Evolutionary conservation across 2,329 filamentous ascomycete genomes (phyloP), one percentile per base, ranked within the genome.

Genomic region (Fusarium brevicatenulatum): DNA sequence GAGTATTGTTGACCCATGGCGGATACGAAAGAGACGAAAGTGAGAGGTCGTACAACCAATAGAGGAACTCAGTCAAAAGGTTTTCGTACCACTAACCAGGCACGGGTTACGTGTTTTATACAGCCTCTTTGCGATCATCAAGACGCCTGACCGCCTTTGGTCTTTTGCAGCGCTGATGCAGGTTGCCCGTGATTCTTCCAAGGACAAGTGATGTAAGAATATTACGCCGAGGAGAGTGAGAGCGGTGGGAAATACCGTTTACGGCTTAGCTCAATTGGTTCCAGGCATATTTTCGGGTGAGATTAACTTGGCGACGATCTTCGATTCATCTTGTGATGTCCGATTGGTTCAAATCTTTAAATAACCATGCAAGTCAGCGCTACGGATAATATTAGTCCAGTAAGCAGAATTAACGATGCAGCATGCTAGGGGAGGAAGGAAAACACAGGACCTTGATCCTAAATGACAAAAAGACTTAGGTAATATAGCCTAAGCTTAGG

Each of bases 41-140:
- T 0, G 13, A 0, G 5, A 9, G 1, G 5, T 19, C 1, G 1
- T 34, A 15, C 32, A 19, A 3, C 30, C 47, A 34, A 50, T 23
- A 50, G 16, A 50, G 12, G 1, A 7, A 34, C 2, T 23, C 4
- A 19, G 3, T 3, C 7, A 5, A 3, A 3, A 4, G 21, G 15
- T 5, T 30, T 18, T n/a, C 4, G 5, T 32, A 5, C 28, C 12
- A 13, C 30, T 5, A 7, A 12, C 15, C 12, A 28, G 7, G 46
- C 6, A 47, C 9, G 3, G 9, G 25, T 13, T n/a, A 2, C 30
- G n/a, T 2, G 47, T 4, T 50, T 34, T 50, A 23, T 50, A 50
- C 30, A 23, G 30, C n/a, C 47, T 5, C 47, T 50, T 50, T 34
- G 11, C 6, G 5, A 19, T 50, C 15, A 4, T 16, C 30, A 34